These are phyloP conservation scores for Diaporthe caulivora DNA, from an alignment of 2,329 filamentous ascomycete species.

Conservation along the genomic window DNA sequence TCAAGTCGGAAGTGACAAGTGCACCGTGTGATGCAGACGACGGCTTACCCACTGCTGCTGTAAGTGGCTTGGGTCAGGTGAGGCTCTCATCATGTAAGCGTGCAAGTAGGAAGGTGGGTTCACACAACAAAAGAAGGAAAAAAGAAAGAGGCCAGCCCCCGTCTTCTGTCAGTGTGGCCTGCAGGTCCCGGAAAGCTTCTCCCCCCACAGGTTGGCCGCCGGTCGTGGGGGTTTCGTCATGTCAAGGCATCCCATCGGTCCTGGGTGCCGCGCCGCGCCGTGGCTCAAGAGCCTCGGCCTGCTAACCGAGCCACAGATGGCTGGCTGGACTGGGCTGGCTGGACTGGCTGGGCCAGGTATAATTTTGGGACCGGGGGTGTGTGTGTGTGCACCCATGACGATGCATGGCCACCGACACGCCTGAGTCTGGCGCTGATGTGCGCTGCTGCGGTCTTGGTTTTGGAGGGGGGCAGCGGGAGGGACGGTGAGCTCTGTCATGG, in stretches of 20 bases:
- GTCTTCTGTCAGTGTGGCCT: background rate
- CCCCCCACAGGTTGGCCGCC: conserved; percentile 16
- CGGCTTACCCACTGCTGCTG: background rate
- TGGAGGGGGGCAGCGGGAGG: background rate
- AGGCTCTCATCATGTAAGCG: conserved; percentile 22
- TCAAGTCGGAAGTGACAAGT: background rate
- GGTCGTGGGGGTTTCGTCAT: conserved; percentile 30
- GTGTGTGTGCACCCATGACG: background rate
- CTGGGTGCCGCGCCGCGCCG: conserved; percentile 17
- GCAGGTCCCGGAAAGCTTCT: background rate
- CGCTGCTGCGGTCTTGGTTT: background rate
- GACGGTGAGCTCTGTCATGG: background rate
- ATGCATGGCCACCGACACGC: background rate
- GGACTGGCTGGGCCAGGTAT: conserved; percentile 14
- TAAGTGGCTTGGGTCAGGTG: background rate
- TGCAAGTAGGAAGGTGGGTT: background rate
- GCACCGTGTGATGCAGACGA: background rate
- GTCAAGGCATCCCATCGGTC: conserved; percentile 4
- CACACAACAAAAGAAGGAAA: background rate
- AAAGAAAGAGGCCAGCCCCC: background rate
- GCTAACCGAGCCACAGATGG: conserved; percentile 11
- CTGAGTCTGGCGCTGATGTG: background rate
- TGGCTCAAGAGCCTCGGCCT: conserved; percentile 3
- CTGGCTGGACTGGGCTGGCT: conserved; percentile 11
- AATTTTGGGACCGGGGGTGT: conserved; percentile 2